Base-by-base conservation (phyloP, 1,139 yeast genomes). In the Scheffersomyces stambukii region DNA sequence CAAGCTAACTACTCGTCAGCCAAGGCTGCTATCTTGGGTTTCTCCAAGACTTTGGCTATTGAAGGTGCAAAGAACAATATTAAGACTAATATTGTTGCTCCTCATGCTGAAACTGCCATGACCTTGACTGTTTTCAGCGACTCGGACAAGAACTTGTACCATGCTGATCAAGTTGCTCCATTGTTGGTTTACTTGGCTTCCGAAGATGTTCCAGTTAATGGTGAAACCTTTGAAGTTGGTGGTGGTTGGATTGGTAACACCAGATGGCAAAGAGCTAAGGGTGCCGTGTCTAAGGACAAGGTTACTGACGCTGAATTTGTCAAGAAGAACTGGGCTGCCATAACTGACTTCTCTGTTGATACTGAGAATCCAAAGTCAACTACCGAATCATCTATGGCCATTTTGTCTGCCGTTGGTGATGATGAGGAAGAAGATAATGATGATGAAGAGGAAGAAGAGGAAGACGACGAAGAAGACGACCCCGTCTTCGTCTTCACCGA, bases 31-130 rank as follows among this genome's bases (percentile, higher is more conserved):
- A 78, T 91, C 40, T 61, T 88, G 30, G 96, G 96, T 19, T 75
- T 91, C 48, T 71, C 95, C 19, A 79, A 75, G 57, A 83, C 96
- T 24, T 58, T 86, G 41, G 96, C 97, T 15, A 69, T 83, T 42
- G 98, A 91, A 64, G 98, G 98, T 48, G 77, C 78, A 37, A 86
- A 75, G 60, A 54, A 66, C 51, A 79, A 81, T 52, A 85, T 91
- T 46, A 70, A 70, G 51, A 91, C 79, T 36, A 85, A 89, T 54
- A 72, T 78, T 28, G 81, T 88, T 56, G 97, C 97, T 26, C 98
- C 98, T 36, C 96, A 89, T 55, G 97, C 97, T 24, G 96, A 89
- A 53, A 89, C 98, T 29, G 91, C 94, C 40, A 91, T 91, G 98
- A 91, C 97, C 19, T 74, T 77, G 52, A 81, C 95, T 7, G 76